Evolutionary conservation across 306 rosid genomes (phyloP).

Genomic region (Quercus wislizeni): DNA sequence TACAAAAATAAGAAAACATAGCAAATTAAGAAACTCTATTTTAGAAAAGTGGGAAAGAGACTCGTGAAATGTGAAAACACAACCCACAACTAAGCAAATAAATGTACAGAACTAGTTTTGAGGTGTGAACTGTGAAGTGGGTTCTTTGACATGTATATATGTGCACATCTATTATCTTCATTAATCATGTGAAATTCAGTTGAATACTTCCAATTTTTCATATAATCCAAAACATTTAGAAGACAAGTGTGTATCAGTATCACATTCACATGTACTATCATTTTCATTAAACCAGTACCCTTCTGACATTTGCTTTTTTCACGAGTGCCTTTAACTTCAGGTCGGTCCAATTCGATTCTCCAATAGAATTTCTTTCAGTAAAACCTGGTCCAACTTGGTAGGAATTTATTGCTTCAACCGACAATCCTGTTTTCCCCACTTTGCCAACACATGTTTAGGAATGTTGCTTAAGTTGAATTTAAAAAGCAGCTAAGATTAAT

Average conservation of each 20-base stretch:
- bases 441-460: not conserved
- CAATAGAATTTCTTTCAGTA: not conserved
- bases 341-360: not conserved
- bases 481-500: too few relatives aligned
- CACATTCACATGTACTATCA: not conserved
- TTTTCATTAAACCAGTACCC: not conserved
- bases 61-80: too few relatives aligned
- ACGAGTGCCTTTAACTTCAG: not conserved
- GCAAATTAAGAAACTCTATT: too few relatives aligned
- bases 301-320: not conserved
- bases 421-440: not conserved
- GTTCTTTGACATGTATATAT: not conserved
- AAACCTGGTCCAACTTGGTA: not conserved
- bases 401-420: not conserved
- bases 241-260: not conserved
- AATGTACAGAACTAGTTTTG: not conserved
- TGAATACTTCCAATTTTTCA: not conserved
- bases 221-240: not conserved
- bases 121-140: too few relatives aligned
- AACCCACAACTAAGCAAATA: not conserved
- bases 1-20: too few relatives aligned
- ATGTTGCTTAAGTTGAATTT: not conserved
- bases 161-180: not conserved
- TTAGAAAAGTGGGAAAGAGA: too few relatives aligned
- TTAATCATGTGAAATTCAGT: not conserved